These are phyloP conservation scores for Cladosporium austrohemisphaericum DNA, from an alignment of 2,329 filamentous ascomycete genomes.

Conservation along the genomic window DNA sequence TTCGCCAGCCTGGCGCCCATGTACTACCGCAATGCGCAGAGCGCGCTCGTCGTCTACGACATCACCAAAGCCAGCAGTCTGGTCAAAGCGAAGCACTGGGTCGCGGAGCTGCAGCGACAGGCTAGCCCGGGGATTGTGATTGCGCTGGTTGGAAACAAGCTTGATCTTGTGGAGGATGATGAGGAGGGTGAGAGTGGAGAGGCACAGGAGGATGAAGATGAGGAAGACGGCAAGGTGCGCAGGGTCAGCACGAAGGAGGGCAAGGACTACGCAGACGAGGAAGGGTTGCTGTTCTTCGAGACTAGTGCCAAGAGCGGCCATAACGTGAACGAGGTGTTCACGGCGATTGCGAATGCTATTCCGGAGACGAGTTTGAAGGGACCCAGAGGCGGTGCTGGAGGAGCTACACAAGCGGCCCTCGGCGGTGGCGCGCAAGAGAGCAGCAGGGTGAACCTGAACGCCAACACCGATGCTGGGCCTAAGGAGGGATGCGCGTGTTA, in stretches of 20 bases:
- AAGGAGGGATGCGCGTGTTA: conserved; percentile 92
- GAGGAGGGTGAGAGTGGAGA: conserved; percentile 43
- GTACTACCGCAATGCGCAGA: conserved; percentile 99
- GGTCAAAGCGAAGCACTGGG: conserved; percentile 97
- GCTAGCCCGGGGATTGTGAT: conserved; percentile 96
- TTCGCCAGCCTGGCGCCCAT: conserved; percentile 95
- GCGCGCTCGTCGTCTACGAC: conserved; percentile 96
- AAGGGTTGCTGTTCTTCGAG: conserved; percentile 92
- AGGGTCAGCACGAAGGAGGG: conserved; percentile 91
- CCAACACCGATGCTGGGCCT: conserved; percentile 57
- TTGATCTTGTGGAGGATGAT: conserved; percentile 67
- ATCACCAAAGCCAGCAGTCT: conserved; percentile 94
- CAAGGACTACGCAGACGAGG: conserved; percentile 89
- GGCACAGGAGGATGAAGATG: conserved; percentile 47
- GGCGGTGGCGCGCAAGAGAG: conserved; percentile 55
- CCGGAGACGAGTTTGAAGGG: conserved; percentile 95
- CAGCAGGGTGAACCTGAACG: conserved; percentile 75
- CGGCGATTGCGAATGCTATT: conserved; percentile 95
- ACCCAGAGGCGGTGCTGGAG: conserved; percentile 59
- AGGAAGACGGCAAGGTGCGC: conserved; percentile 66
- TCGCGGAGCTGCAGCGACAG: conserved; percentile 93
- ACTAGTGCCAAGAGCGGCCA: conserved; percentile 94
- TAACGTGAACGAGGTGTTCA: conserved; percentile 95
- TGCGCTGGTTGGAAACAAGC: conserved; percentile 93
- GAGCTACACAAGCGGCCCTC: conserved; percentile 55